Percentiles rank a stretch among this genome's conserved stretches.
These are phyloP conservation scores for Colletotrichum theobromicola DNA, from an alignment of 2,329 filamentous ascomycete species.

Conservation along the genomic window DNA sequence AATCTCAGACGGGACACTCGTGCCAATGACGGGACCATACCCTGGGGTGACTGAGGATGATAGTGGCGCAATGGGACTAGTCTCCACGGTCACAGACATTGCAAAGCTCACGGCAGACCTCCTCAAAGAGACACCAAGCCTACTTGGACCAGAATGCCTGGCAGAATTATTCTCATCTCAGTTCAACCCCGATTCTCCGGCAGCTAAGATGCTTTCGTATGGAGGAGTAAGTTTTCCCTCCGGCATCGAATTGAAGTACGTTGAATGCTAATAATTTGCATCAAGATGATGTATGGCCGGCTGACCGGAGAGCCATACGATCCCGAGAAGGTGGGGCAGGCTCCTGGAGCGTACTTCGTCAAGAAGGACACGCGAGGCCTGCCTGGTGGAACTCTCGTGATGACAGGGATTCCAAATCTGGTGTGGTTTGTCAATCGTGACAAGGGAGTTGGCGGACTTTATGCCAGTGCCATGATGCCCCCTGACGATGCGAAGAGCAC, in stretches of 20 bases:
- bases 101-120: background rate
- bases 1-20: background rate
- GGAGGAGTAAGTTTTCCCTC: background rate
- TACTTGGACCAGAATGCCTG: background rate
- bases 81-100: background rate
- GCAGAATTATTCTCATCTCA: background rate
- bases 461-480: background rate
- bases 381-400: background rate
- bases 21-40: background rate
- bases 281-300: background rate
- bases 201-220: background rate
- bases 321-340: background rate
- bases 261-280: background rate
- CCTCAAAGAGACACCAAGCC: background rate
- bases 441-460: conserved; percentile 23
- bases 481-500: background rate
- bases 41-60: background rate
- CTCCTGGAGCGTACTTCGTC: background rate
- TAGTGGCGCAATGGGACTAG: background rate
- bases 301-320: background rate
- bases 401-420: background rate
- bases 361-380: background rate
- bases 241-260: accelerated
- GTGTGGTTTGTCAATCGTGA: background rate
- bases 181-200: background rate